Evolutionary conservation across 495 filamentous ascomycete genomes (phyloP), one percentile per base, ranked within the genome.

Genomic region (Pseudomonodictys pantanalensis): DNA sequence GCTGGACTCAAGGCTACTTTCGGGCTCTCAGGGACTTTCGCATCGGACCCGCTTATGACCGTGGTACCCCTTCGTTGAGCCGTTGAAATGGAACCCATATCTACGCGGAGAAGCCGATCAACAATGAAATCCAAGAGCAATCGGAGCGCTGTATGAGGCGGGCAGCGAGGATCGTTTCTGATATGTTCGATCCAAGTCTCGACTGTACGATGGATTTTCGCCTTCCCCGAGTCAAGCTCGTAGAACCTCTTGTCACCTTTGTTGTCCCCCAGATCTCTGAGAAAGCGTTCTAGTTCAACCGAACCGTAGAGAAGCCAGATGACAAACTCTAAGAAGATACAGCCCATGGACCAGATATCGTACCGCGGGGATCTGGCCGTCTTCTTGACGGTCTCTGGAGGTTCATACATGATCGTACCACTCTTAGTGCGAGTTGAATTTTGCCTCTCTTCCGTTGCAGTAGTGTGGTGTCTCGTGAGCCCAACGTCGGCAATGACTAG

Each of bases 271-370:
- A 63, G 58, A 42, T 64, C 30, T 22, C 23, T 7, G 1, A 62
- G 58, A 44, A 75, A 72, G 1, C 23, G 44, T 15, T 60, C 32
- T 0, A 73, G 52, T 1, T 20, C 55, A 0, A 64, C 42, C 10
- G 25, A 47, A 25, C 72, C 73, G 35, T 71, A 71, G 0, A 75
- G 54, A 20, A 75, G 30, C 72, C 73, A 75, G 20, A 75, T 59
- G 26, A 71, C 51, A 26, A 69, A 61, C 58, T 75, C 73, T 7
- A 74, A 46, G 17, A 56, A 66, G 20, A 76, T 60, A 46, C 74
- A 76, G 2, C 74, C 74, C 44, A 76, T 67, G 1, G 71, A 71
- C 73, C 73, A 76, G 9, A 75, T 71, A 33, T 75, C 73, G 38
- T 71, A 73, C 15, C 33, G 53, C 2, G 69, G 68, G 3, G 69